phyloP scores from a whole-genome alignment of 805 yeast genomes.

The Saturnispora sekii region DNA sequence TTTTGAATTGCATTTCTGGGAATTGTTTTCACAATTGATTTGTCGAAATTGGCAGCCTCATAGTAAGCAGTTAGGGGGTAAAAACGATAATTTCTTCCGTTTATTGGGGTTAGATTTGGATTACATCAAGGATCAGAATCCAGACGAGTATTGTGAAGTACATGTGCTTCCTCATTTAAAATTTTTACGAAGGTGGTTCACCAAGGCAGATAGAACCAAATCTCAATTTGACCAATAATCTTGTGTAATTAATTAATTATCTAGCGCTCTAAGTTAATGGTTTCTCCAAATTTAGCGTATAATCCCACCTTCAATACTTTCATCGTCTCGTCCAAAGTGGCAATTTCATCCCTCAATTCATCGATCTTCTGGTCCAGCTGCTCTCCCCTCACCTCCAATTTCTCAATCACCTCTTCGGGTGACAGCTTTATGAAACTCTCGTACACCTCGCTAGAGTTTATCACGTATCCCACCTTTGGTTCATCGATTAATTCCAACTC shows the following conservation, averaged over 20 bases:
- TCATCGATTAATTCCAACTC: conserved; percentile 79
- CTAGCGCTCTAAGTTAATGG: conserved; percentile 76
- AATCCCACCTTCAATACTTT: conserved; percentile 56
- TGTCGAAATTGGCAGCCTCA: conserved; percentile 20
- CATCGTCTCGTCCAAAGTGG: conserved; percentile 44
- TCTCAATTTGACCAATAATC: background rate
- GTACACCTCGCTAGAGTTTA: conserved; percentile 46
- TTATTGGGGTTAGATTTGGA: conserved; percentile 22
- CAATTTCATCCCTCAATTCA: conserved; percentile 36
- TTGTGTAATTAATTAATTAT: conserved; percentile 27
- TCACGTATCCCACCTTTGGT: conserved; percentile 60
- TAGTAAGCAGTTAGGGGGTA: too few species aligned
- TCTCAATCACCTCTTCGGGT: conserved; percentile 56
- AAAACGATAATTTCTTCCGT: conserved; percentile 4
- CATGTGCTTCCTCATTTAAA: conserved; percentile 29
- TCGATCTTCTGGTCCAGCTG: conserved; percentile 41
- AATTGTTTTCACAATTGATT: conserved; percentile 28
- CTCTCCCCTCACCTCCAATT: conserved; percentile 55
- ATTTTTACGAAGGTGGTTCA: conserved; percentile 19
- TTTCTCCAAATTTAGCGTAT: conserved; percentile 82
- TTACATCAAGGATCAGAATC: conserved; percentile 20
- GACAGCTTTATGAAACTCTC: conserved; percentile 65
- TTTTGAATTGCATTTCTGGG: conserved; percentile 33
- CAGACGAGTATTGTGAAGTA: conserved; percentile 23
- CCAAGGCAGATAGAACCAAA: conserved; percentile 2